Evolutionary conservation across 352 stramenopile genomes (phyloP).

Genomic region (Phytophthora crassamura): DNA sequence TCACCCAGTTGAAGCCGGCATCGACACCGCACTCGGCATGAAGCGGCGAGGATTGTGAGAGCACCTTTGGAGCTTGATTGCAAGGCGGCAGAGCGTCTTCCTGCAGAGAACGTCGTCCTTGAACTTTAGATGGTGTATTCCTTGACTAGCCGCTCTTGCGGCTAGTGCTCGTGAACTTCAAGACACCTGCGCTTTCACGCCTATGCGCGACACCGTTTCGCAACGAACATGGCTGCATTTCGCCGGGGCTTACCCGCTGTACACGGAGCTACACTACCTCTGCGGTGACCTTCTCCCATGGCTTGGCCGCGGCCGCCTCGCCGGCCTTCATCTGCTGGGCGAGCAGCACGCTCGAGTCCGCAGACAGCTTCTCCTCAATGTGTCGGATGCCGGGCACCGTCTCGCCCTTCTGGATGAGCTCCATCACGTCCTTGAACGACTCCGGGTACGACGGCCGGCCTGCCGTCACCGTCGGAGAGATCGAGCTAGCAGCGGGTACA

Average conservation of each 20-base stretch:
- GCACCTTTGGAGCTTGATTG: not conserved
- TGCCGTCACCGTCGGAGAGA: constrained; percentile 23
- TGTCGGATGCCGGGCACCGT: constrained; percentile 75
- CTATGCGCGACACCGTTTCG: not conserved
- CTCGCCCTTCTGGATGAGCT: constrained; percentile 77
- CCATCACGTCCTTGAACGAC: constrained; percentile 80
- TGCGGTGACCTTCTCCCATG: constrained; percentile 53
- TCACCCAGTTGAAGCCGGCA: constrained; percentile 22
- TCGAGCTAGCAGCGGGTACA: constrained; percentile 14
- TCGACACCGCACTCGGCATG: not conserved
- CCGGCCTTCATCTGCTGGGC: constrained; percentile 25
- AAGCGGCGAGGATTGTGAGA: constrained; percentile 14
- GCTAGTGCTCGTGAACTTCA: no score
- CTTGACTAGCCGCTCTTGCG: constrained; percentile 1
- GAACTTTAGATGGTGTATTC: not conserved
- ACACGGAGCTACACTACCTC: constrained; percentile 1
- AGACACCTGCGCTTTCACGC: no score
- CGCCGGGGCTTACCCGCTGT: no score
- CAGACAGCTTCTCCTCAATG: constrained; percentile 76
- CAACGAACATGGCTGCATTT: not conserved
- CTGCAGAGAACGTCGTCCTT: constrained; percentile 14
- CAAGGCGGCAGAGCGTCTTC: not conserved
- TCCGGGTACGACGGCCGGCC: constrained; percentile 61
- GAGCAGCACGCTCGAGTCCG: constrained; percentile 52
- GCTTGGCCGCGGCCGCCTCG: constrained; percentile 37